These are phyloP conservation scores for Daedaleopsis nitida DNA, from an alignment of 768 basidiomycete species.

Conservation along the genomic window DNA sequence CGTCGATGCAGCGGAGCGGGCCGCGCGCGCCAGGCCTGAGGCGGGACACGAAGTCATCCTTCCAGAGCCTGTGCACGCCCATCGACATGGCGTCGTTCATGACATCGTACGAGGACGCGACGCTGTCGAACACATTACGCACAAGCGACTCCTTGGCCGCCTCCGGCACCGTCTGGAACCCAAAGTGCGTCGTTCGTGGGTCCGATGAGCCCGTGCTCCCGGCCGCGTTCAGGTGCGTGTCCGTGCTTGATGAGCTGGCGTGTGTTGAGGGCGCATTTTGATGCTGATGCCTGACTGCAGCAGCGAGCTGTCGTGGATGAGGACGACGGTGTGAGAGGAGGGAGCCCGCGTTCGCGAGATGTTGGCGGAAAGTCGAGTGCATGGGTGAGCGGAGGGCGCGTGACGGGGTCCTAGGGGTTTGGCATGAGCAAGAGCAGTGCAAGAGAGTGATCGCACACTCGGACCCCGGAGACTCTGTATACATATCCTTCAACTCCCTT, in stretches of 20 bases:
- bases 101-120: conserved; percentile 92
- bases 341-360: conserved; percentile 15
- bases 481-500: conserved; percentile 15
- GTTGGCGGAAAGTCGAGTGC: conserved; percentile 14
- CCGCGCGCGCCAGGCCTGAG: conserved; percentile 78
- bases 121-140: conserved; percentile 91
- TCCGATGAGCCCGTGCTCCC: neutral
- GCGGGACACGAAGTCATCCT: conserved; percentile 80
- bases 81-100: conserved; percentile 99
- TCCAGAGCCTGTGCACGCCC: conserved; percentile 96
- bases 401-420: conserved; percentile 4
- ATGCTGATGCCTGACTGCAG: conserved; percentile 12
- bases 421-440: no score
- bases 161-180: conserved; percentile 87
- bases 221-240: conserved; percentile 7
- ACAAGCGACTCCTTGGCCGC: conserved; percentile 88
- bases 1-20: conserved; percentile 83
- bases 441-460: neutral
- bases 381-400: conserved; percentile 9
- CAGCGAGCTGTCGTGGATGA: neutral
- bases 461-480: conserved; percentile 11
- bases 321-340: conserved; percentile 5
- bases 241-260: conserved; percentile 2
- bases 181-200: conserved; percentile 80
- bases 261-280: conserved; percentile 11